Base-by-base conservation (phyloP, 2,329 filamentous ascomycete species). In the Cryphonectria parasitica region DNA sequence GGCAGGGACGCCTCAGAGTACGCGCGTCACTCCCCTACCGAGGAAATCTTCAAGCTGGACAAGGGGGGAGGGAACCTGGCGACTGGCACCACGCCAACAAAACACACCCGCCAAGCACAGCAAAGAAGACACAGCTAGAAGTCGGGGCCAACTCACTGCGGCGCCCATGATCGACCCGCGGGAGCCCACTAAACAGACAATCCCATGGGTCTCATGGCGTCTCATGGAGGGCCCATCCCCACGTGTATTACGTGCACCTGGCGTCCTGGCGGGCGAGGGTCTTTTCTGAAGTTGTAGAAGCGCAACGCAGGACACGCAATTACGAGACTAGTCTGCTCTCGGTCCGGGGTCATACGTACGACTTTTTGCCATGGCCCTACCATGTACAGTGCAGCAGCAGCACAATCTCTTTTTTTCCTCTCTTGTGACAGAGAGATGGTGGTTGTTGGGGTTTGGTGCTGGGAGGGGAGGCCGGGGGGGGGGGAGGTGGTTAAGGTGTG, bases 261-360 rank as follows among this genome's bases (percentile, higher is more conserved):
- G 61, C 61, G 25, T 15, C 31, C 60, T 63, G 61, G 61, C 31
- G 39, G n/a, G 36, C 25, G 19, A 63, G 61, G n/a, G 34, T 25
- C 61, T n/a, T 62, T 34, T 22, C 5, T 39, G 60, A 10, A 39
- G 60, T 19, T n/a, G 34, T 43, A 49, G 39, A 63, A 63, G 69
- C 62, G 58, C 58, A 54, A 60, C 58, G 58, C 39, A 67, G 56
- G 67, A 60, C 70, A 69, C 70, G 70, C 70, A 71, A 71, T 71
- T 39, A 49, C 60, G 31, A 43, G 45, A 60, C 70, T 62, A 69
- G 60, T 56, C 64, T 64, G 64, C 67, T 69, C 60, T 64, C 58
- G 68, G 60, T 49, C 43, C 45, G 34, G 45, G 68, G 58, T 69
- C 28, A 25, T 66, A 69, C 39, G 68, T 66, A 68, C 67, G 56